phyloP scores from a whole-genome alignment of 176 grass and related monocot genomes.

The Zizania latifolia region DNA sequence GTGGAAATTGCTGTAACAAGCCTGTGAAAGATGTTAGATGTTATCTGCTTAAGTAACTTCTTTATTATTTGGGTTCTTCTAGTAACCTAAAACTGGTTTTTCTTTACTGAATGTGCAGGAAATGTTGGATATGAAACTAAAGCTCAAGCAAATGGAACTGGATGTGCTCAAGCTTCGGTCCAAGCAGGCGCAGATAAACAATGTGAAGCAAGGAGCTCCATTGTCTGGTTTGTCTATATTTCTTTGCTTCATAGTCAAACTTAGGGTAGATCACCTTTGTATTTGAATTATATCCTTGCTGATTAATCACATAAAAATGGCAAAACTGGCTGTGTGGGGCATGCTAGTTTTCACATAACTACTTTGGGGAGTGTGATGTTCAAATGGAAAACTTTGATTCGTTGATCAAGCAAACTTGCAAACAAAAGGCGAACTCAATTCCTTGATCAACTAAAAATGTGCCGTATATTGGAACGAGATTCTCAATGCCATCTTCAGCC shows the following conservation, averaged over 20 bases:
- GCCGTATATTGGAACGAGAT: no score
- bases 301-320: background rate
- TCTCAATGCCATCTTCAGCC: no score
- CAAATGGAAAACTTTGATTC: no score
- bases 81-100: background rate
- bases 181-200: constrained; percentile 42
- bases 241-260: constrained; percentile 2
- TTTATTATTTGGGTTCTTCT: background rate
- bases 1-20: constrained; percentile 33
- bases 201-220: constrained; percentile 31
- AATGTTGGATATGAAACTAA: constrained; percentile 56
- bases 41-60: background rate
- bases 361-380: no score
- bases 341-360: no score
- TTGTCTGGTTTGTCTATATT: constrained; percentile 43
- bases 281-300: background rate
- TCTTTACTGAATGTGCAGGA: constrained; percentile 45
- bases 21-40: constrained; percentile 48
- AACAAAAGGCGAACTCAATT: no score
- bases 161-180: constrained; percentile 58
- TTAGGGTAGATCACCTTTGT: background rate
- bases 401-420: no score
- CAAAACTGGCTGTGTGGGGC: no score
- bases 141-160: constrained; percentile 52
- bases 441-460: no score